These are phyloP conservation scores for Ramichloridium luteum DNA, from an alignment of 2,329 filamentous ascomycete genomes.

Conservation along the genomic window DNA sequence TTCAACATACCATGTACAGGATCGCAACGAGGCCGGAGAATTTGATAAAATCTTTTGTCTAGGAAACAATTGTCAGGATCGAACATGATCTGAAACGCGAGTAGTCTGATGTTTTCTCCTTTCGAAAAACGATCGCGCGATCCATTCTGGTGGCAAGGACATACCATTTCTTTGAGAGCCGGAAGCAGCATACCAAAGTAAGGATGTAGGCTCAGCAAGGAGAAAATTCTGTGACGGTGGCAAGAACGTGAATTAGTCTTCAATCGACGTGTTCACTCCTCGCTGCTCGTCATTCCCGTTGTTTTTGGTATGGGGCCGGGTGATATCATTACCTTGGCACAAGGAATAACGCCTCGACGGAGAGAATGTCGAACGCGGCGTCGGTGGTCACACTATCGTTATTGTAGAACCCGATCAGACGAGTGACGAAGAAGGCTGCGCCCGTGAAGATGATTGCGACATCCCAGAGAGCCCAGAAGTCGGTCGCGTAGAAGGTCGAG, in stretches of 20 bases:
- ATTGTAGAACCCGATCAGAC: conserved; percentile 53
- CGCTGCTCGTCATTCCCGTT: not conserved
- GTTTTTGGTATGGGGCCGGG: not conserved
- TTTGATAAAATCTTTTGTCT: conserved; percentile 77
- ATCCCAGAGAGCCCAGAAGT: conserved; percentile 65
- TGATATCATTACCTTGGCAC: conserved; percentile 49
- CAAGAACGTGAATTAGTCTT: no score
- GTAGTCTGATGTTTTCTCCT: no score
- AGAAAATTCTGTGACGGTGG: conserved; percentile 52
- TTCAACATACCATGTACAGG: conserved; percentile 54
- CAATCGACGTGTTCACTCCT: no score
- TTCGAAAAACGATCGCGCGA: no score
- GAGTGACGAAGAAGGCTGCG: conserved; percentile 52
- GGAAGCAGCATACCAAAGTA: conserved; percentile 87
- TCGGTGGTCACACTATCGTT: conserved; percentile 54
- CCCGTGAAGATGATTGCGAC: conserved; percentile 25
- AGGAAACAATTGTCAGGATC: conserved; percentile 5
- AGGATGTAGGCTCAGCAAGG: conserved; percentile 71
- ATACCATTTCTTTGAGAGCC: conserved; percentile 80
- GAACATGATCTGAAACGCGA: conserved; percentile 3
- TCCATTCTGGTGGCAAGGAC: conserved; percentile 1
- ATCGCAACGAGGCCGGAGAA: conserved; percentile 69
- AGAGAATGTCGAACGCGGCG: conserved; percentile 76
- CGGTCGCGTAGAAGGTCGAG: conserved; percentile 69
- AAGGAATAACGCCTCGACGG: conserved; percentile 78